Evolutionary conservation across 345 rosid species (phyloP).

Genomic region (Citrus australasica): DNA sequence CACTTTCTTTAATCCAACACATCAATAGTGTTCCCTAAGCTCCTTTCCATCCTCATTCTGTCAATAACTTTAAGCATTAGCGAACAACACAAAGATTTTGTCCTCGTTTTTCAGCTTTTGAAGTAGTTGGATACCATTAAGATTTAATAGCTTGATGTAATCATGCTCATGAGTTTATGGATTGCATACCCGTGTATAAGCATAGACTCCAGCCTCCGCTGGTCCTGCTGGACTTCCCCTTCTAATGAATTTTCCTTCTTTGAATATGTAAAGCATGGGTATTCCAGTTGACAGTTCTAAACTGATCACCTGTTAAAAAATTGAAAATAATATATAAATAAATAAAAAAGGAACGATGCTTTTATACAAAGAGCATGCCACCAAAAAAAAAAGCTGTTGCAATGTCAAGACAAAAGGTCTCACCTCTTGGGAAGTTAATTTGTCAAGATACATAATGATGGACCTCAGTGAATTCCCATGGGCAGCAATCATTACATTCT

Average conservation of each 20-base stretch:
- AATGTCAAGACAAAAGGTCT: slow-evolving; percentile 2
- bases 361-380: not conserved
- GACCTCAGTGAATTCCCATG: slow-evolving; percentile 94
- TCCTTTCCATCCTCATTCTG: not conserved
- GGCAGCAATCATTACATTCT: slow-evolving; percentile 90
- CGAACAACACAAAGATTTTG: not conserved
- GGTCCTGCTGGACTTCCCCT: slow-evolving; percentile 94
- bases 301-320: slow-evolving; percentile 56
- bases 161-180: not conserved
- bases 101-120: not conserved
- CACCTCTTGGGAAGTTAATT: slow-evolving; percentile 94
- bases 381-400: not conserved
- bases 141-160: not conserved
- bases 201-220: slow-evolving; percentile 90
- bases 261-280: slow-evolving; percentile 91
- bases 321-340: not conserved
- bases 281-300: slow-evolving; percentile 89
- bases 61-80: not conserved
- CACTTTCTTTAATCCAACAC: not conserved
- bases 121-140: not conserved
- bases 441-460: slow-evolving; percentile 96
- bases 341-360: not conserved
- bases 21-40: not conserved
- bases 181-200: slow-evolving; percentile 73
- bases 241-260: slow-evolving; percentile 79